Evolutionary conservation across 257 asterid species (phyloP), one percentile per base, ranked within the genome.

Genomic region (Plantago ovata): DNA sequence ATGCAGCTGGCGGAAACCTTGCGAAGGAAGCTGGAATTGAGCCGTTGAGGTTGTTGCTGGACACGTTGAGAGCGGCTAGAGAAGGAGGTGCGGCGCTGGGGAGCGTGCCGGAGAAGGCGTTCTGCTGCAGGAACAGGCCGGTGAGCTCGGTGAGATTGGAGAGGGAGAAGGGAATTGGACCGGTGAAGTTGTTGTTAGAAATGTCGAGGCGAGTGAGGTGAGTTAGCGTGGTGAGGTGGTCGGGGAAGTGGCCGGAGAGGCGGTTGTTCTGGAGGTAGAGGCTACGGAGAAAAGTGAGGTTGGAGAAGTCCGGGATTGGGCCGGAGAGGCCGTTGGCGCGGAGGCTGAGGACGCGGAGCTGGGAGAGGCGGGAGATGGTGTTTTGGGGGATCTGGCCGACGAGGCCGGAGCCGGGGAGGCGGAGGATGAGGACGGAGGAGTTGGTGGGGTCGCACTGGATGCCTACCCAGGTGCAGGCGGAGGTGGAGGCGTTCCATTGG

Each of bases 351-450:
- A 93, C 88, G 28, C 99, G 74, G 28, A 93, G 86, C 75, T 84
- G 92, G 13, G 69, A 58, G 42, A 89, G 73, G 1, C 77, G 79
- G n/a, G 95, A 81, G 14, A 93, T 61, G 0, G 95, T 76, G 49
- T 81, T 68, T 0, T 77, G 48, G 47, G 95, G 97, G 60, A 93
- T 89, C 48, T 62, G 67, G 6, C 99, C 99, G 11, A 89, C 77
- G 14, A 93, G 86, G 12, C 96, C 99, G 1, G 80, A 87, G 9
- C 91, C 98, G 47, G 98, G 98, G 15, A 93, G 89, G 28, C 98
- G 63, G 28, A 93, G 77, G 52, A 28, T 69, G 53, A 69, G 62
- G 0, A 93, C 95, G 12, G 74, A 86, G 11, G 97, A 73, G 18
- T 78, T 79, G 16, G 80, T 65, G 12, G 85, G 33, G 62, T 86